Evolutionary conservation across 352 stramenopile genomes (phyloP).

Genomic region (Globisporangium splendens): DNA sequence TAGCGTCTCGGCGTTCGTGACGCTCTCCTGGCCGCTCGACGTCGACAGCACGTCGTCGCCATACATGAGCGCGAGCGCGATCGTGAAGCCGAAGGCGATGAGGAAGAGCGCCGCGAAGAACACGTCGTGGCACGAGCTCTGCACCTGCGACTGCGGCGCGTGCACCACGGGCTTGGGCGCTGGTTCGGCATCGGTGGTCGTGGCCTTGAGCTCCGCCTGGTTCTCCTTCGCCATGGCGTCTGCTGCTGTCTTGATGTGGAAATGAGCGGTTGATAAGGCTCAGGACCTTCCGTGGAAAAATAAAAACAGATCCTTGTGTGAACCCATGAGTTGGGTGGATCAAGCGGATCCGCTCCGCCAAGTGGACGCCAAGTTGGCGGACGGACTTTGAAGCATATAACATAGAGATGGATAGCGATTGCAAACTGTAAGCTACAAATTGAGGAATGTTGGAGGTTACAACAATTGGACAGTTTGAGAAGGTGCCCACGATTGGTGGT

Average conservation of each 20-base stretch:
- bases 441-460: too few relatives aligned
- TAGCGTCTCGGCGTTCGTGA: slow-evolving; percentile 10
- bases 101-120: slow-evolving; percentile 25
- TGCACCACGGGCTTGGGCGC: slow-evolving; percentile 12
- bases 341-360: neutral
- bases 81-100: slow-evolving; percentile 19
- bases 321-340: neutral
- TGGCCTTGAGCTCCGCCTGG: slow-evolving; percentile 5
- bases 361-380: too few relatives aligned
- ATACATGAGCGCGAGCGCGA: slow-evolving; percentile 23
- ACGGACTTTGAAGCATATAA: neutral
- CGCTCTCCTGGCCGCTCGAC: slow-evolving; percentile 10
- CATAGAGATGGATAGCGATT: too few relatives aligned
- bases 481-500: too few relatives aligned
- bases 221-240: slow-evolving; percentile 7
- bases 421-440: too few relatives aligned
- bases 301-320: neutral
- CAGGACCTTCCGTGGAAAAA: too few relatives aligned
- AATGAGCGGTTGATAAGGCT: too few relatives aligned
- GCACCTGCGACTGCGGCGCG: slow-evolving; percentile 22
- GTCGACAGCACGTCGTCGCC: slow-evolving; percentile 23
- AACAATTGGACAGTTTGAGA: too few relatives aligned
- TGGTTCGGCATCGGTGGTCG: slow-evolving; percentile 1
- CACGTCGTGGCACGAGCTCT: slow-evolving; percentile 22
- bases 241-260: neutral